A percentile compares a stretch with the other conserved stretches of the same genome.
These are phyloP conservation scores for Lyophyllum shimeji DNA, from an alignment of 768 basidiomycete species.

Conservation along the genomic window DNA sequence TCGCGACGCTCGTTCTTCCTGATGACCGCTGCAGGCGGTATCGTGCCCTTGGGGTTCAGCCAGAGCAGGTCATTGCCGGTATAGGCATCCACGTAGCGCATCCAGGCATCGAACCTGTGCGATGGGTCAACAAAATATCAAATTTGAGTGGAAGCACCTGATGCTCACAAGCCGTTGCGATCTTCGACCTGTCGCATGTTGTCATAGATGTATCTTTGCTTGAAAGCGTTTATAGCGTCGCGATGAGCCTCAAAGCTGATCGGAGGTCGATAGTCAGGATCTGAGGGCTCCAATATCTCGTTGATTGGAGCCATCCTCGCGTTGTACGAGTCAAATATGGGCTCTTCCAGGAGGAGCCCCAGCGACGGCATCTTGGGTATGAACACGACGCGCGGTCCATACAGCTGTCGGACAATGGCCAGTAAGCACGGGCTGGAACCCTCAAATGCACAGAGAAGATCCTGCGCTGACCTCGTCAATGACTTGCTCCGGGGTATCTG, in stretches of 20 bases:
- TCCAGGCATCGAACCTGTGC: conserved; percentile 85
- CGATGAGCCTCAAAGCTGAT: conserved; percentile 72
- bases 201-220: conserved; percentile 81
- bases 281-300: conserved; percentile 48
- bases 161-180: conserved; percentile 67
- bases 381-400: conserved; percentile 72
- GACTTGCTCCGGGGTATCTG: conserved; percentile 69
- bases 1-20: conserved; percentile 55
- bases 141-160: background rate
- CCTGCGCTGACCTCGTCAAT: conserved; percentile 60
- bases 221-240: conserved; percentile 78
- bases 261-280: conserved; percentile 64
- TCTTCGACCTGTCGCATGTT: conserved; percentile 87
- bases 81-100: conserved; percentile 74
- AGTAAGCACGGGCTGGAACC: background rate
- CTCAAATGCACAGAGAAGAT: background rate
- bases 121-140: conserved; percentile 3
- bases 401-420: conserved; percentile 48
- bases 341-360: conserved; percentile 88
- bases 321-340: conserved; percentile 81
- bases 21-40: conserved; percentile 71
- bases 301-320: conserved; percentile 48
- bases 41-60: conserved; percentile 72
- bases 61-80: conserved; percentile 76
- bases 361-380: conserved; percentile 96